These are phyloP conservation scores for Phlebiopsis gigantea DNA, from an alignment of 768 basidiomycete genomes.

Conservation along the genomic window DNA sequence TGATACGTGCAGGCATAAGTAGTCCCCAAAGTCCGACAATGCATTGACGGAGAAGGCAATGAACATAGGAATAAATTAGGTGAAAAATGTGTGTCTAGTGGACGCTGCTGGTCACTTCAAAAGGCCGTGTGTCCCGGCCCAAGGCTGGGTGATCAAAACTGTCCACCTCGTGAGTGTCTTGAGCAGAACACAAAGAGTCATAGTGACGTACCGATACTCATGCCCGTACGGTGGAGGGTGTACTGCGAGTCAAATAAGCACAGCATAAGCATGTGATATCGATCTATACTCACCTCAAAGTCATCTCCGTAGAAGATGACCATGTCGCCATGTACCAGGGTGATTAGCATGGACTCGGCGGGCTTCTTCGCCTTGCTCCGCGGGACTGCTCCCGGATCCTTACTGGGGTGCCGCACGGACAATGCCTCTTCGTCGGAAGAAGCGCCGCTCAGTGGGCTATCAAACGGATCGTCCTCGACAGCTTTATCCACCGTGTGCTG, in stretches of 20 bases:
- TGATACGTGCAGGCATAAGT: neutral
- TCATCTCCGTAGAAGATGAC: slow-evolving; percentile 32
- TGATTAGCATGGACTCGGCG: slow-evolving; percentile 19
- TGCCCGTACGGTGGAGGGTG: slow-evolving; percentile 19
- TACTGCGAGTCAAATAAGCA: slow-evolving; percentile 10
- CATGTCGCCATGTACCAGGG: slow-evolving; percentile 36
- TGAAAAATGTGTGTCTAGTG: neutral
- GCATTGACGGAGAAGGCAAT: neutral
- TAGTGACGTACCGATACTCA: slow-evolving; percentile 19
- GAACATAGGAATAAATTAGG: slow-evolving; percentile 8
- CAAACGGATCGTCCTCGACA: slow-evolving; percentile 1
- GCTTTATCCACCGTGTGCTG: neutral
- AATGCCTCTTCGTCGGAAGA: neutral
- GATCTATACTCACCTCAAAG: slow-evolving; percentile 31
- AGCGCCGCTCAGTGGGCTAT: neutral
- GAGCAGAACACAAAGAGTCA: neutral
- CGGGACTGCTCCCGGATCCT: neutral
- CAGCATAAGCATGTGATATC: slow-evolving; percentile 13
- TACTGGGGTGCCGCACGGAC: neutral
- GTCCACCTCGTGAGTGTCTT: neutral
- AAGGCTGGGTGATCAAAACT: neutral
- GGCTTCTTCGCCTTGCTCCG: slow-evolving; percentile 1
- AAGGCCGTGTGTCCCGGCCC: neutral
- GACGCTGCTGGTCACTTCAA: too few relatives aligned
- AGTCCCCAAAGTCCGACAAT: neutral